Conservation (phyloP, 2,329 filamentous ascomycete species). For the Alternaria sp. region DNA sequence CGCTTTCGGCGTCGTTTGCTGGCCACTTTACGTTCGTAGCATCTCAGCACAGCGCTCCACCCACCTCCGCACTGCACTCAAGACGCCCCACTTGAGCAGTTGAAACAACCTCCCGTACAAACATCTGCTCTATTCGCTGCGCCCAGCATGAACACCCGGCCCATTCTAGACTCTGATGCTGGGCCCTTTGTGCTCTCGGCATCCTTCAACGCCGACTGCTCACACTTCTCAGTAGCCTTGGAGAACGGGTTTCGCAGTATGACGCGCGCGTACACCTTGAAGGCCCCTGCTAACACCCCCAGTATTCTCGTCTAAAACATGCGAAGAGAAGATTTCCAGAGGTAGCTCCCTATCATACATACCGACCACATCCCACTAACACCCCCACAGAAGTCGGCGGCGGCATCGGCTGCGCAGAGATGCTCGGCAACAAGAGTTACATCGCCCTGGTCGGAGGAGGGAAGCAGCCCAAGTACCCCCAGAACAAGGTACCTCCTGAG, state of each 20-base stretch:
- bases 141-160: constrained; percentile 81
- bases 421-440: constrained; percentile 87
- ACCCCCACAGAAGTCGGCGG: constrained; percentile 54
- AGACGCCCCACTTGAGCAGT: constrained; percentile 16
- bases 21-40: constrained; percentile 12
- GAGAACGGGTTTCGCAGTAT: constrained; percentile 85
- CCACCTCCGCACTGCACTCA: constrained; percentile 14
- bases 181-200: constrained; percentile 79
- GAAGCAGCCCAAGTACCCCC: constrained; percentile 80
- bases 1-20: constrained; percentile 19
- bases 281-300: constrained; percentile 15
- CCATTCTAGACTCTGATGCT: constrained; percentile 78
- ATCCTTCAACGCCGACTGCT: constrained; percentile 84
- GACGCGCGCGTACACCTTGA: constrained; percentile 33
- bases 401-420: constrained; percentile 80
- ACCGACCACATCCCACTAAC: constrained; percentile 18
- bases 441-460: constrained; percentile 90
- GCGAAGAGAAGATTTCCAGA: constrained; percentile 39
- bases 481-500: constrained; percentile 71
- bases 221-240: constrained; percentile 84
- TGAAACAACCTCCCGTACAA: neutral
- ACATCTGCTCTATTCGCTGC: neutral
- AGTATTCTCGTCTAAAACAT: constrained; percentile 43
- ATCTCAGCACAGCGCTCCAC: constrained; percentile 4
- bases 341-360: constrained; percentile 19